Base-by-base conservation (phyloP, 176 grass and related monocot genomes). In the Eleusine coracana region DNA sequence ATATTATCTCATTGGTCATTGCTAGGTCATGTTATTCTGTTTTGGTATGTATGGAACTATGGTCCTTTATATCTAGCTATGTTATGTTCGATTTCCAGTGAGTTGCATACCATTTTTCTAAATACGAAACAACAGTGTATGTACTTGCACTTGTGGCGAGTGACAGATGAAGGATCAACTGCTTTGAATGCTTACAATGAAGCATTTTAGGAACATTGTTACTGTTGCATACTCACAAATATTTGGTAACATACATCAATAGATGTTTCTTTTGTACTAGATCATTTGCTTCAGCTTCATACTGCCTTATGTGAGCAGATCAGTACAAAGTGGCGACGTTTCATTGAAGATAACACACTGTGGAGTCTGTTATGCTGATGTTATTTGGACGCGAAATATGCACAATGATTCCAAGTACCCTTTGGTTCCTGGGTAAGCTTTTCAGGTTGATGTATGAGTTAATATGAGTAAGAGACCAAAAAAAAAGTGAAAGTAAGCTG, bases 361-460 rank as follows among this genome's bases (percentile, higher is more conserved):
- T 66, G 94, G 94, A 70, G 84, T 97, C 38, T 97, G 94, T 71
- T 91, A 81, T 87, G 94, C 94, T 73, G 94, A 97, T 89, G 77
- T 96, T 29, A 0, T 25, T 20, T 93, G 91, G 88, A 87, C 94
- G 9, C 82, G 82, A 70, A 91, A 97, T 82, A 29, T 18, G 70
- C 68, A n/a, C 75, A 41, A 77, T 76, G 78, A 94, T 65, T 80
- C 92, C 5, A 79, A 61, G 14, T 92, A 92, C 76, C 92, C 92
- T 55, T 10, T 94, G 60, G 92, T 94, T 46, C 89, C 92, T 55
- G 89, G 92, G 92, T 94, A 85, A 80, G 78, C 56, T 63, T 80
- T 21, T 41, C 6, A 52, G 28, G 41, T 55, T 18, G 36, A 13
- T 64, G 25, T 64, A 28, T 64, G 27, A 66, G 27, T 66, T 66